Conservation (phyloP, 2,329 filamentous ascomycete genomes). For the Pyrenophora graminea region DNA sequence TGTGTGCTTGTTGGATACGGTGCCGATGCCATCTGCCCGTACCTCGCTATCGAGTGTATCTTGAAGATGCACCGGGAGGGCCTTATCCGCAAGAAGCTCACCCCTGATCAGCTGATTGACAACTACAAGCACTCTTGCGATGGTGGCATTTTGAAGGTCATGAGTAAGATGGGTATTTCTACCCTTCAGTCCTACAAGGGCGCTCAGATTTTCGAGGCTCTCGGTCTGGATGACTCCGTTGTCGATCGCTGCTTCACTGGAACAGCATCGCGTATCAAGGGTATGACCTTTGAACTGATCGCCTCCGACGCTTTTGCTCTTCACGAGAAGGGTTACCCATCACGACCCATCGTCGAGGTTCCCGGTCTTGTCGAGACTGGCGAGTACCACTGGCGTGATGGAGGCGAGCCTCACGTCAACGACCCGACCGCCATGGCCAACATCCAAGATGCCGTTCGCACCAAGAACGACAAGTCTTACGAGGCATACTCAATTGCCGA, state of each 20-base stretch:
- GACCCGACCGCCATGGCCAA: slow-evolving; percentile 94
- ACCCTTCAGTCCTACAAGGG: slow-evolving; percentile 96
- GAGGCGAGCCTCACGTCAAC: slow-evolving; percentile 93
- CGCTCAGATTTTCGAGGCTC: slow-evolving; percentile 95
- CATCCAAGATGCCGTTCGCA: slow-evolving; percentile 93
- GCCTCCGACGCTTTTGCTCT: slow-evolving; percentile 93
- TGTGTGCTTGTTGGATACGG: slow-evolving; percentile 96
- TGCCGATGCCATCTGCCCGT: slow-evolving; percentile 91
- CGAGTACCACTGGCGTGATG: slow-evolving; percentile 98
- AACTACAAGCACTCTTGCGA: slow-evolving; percentile 98
- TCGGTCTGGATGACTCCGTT: slow-evolving; percentile 88
- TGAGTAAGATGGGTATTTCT: slow-evolving; percentile 99
- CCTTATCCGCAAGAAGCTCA: slow-evolving; percentile 86
- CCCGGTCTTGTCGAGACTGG: slow-evolving; percentile 87
- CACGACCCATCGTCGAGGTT: slow-evolving; percentile 73
- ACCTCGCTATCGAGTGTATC: slow-evolving; percentile 94
- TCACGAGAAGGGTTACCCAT: slow-evolving; percentile 90
- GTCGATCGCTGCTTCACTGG: slow-evolving; percentile 94
- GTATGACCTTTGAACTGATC: slow-evolving; percentile 90
- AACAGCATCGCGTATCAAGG: slow-evolving; percentile 91
- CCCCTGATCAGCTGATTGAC: slow-evolving; percentile 78
- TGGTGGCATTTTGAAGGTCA: slow-evolving; percentile 95
- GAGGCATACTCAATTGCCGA: slow-evolving; percentile 92
- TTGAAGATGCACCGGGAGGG: slow-evolving; percentile 94
- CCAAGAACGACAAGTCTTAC: slow-evolving; percentile 98